A percentile compares a stretch with the other conserved stretches of the same genome.
phyloP scores from a whole-genome alignment of 2,329 filamentous ascomycete species.

The Aspergillus niger region DNA sequence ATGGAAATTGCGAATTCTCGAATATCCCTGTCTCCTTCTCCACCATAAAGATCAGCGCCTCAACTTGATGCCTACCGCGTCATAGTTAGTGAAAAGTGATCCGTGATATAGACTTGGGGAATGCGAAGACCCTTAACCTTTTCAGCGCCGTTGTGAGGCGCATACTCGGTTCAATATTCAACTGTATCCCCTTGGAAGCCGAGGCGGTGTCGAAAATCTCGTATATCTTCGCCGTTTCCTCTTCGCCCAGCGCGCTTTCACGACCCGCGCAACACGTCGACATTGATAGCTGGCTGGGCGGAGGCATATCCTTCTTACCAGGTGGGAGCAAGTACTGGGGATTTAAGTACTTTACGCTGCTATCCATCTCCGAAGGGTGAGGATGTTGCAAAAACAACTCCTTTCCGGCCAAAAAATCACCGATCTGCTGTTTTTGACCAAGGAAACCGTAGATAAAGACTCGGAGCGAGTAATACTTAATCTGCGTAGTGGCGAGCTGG shows the following conservation, averaged over 20 bases:
- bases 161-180: neutral
- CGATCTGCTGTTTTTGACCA: neutral
- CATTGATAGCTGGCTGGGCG: neutral
- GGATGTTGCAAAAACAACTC: conserved; percentile 11
- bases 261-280: neutral
- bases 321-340: conserved; percentile 8
- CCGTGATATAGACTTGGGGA: neutral
- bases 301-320: neutral
- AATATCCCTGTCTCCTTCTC: conserved; percentile 6
- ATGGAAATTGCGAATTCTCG: conserved; percentile 3
- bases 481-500: neutral
- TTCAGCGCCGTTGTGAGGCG: conserved; percentile 3
- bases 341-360: neutral
- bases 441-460: conserved; percentile 3
- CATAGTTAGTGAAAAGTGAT: neutral
- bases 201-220: conserved; percentile 8
- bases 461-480: neutral
- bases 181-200: neutral
- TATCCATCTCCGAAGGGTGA: neutral
- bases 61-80: conserved; percentile 8
- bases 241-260: neutral
- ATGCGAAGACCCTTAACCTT: neutral
- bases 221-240: neutral
- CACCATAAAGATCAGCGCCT: conserved; percentile 7
- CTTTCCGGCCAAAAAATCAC: neutral